Base-by-base conservation (phyloP, 1,284 basidiomycete genomes). In the Sphaerobolus stellatus region DNA sequence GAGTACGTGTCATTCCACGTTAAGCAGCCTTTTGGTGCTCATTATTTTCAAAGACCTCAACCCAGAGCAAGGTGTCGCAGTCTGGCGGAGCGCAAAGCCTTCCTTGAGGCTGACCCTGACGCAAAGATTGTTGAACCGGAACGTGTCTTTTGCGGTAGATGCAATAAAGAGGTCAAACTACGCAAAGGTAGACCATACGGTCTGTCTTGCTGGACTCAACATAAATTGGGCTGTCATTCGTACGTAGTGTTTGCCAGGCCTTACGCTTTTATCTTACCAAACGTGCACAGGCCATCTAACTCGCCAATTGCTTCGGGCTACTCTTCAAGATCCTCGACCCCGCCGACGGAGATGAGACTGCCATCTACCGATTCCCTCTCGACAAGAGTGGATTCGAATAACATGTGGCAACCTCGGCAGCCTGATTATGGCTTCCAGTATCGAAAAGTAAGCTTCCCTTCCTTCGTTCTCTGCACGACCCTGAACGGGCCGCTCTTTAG, bases 131-230 rank as follows among this genome's bases (percentile, higher is more conserved):
- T 83, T 7, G 72, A 80, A 59, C 71, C 77, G 2, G 69, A 80
- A 45, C 72, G 76, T 56, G 79, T 80, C 7, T 68, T 78, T 45
- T 89, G 86, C 65, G 75, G 75, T 57, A 74, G 70, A 41, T 89
- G 86, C 63, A 67, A 79, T 49, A 79, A 75, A 56, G 86, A 84
- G 82, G 74, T 88, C 56, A 74, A 71, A 50, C 68, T 87, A 25
- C 74, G 76, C 20, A 63, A 60, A 13, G 63, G 58, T 2, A 62
- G 64, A 13, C 62, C 68, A 5, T 88, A 83, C 66, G 61, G 65
- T 20, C 57, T 77, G 30, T 48, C 59, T 30, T 80, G 81, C 58
- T 88, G 86, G 86, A 70, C 69, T 6, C 50, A 55, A 5, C 86
- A 88, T 61, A 73, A 75, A 54, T 13, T 38, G 18, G 36, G 30